These are phyloP conservation scores for Theileria annulata DNA, from an alignment of 169 alveolate species.

Conservation along the genomic window DNA sequence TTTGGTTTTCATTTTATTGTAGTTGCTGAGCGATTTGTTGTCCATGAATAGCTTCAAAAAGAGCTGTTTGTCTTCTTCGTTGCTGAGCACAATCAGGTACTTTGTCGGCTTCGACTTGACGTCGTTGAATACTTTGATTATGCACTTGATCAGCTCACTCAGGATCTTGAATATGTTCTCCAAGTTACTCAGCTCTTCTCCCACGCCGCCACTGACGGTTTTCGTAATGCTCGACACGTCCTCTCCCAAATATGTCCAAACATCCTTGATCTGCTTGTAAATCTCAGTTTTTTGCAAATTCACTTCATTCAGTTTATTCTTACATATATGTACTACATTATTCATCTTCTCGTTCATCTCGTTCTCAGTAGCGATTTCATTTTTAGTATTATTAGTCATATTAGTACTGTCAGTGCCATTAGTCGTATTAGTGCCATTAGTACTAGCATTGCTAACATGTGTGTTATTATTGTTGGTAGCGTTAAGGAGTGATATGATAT, in stretches of 20 bases:
- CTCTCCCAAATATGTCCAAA: slow-evolving; percentile 64
- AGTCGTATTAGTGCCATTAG: too few species aligned
- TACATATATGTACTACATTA: slow-evolving; percentile 26
- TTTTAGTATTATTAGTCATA: not conserved
- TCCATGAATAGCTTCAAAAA: slow-evolving; percentile 27
- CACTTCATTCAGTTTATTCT: slow-evolving; percentile 21
- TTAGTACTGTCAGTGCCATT: not conserved
- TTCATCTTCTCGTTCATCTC: slow-evolving; percentile 1
- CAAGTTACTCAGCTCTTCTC: slow-evolving; percentile 13
- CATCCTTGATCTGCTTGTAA: slow-evolving; percentile 8
- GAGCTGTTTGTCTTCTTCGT: slow-evolving; percentile 38
- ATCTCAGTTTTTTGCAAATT: slow-evolving; percentile 17
- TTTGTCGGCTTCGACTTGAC: slow-evolving; percentile 48
- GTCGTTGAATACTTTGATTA: slow-evolving; percentile 39
- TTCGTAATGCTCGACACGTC: slow-evolving; percentile 18
- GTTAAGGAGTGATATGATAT: not conserved
- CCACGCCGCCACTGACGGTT: not conserved
- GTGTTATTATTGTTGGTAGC: not conserved
- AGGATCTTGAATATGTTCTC: slow-evolving; percentile 61
- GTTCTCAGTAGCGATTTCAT: not conserved
- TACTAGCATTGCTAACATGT: not conserved
- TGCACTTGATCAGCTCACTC: slow-evolving; percentile 51
- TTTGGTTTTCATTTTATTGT: not conserved
- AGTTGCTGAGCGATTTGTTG: slow-evolving; percentile 14
- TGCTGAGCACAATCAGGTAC: slow-evolving; percentile 50